Evolutionary conservation across 768 basidiomycete species (phyloP).

Genomic region (Trametes punicea): DNA sequence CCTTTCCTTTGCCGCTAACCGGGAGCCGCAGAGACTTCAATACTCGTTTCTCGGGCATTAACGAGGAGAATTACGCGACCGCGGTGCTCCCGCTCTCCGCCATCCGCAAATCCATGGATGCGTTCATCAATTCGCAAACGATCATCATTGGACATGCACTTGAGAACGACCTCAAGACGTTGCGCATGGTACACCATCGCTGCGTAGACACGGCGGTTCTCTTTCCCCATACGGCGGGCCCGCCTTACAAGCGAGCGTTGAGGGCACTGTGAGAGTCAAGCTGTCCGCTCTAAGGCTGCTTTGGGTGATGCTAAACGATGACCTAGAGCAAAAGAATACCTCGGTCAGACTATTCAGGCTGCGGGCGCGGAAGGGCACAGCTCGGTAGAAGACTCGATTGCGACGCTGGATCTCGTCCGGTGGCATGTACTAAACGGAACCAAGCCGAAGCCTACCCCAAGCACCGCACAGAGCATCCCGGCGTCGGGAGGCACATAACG

Average conservation of each 20-base stretch:
- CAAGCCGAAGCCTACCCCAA: constrained; percentile 27
- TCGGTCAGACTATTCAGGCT: constrained; percentile 79
- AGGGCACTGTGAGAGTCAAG: constrained; percentile 69
- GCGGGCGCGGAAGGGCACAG: constrained; percentile 81
- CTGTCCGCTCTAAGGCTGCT: not conserved
- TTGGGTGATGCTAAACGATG: not conserved
- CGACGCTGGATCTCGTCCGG: constrained; percentile 84
- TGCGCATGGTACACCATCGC: constrained; percentile 81
- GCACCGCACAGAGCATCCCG: not conserved
- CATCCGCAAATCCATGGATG: constrained; percentile 65
- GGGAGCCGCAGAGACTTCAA: constrained; percentile 70
- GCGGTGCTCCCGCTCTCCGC: constrained; percentile 67
- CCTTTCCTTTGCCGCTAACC: not conserved
- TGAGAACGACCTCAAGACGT: constrained; percentile 90
- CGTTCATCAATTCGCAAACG: constrained; percentile 72
- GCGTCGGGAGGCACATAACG: not conserved
- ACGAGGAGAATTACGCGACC: constrained; percentile 47
- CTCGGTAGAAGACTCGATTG: constrained; percentile 84
- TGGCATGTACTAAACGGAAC: constrained; percentile 72
- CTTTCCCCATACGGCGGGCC: constrained; percentile 82
- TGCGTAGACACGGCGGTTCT: constrained; percentile 87
- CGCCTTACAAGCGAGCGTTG: constrained; percentile 73
- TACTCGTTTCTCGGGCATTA: constrained; percentile 87
- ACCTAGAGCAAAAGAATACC: constrained; percentile 74
- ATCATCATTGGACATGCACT: constrained; percentile 88